Conservation (phyloP, 306 rosid species). For the Glycine latifolia region DNA sequence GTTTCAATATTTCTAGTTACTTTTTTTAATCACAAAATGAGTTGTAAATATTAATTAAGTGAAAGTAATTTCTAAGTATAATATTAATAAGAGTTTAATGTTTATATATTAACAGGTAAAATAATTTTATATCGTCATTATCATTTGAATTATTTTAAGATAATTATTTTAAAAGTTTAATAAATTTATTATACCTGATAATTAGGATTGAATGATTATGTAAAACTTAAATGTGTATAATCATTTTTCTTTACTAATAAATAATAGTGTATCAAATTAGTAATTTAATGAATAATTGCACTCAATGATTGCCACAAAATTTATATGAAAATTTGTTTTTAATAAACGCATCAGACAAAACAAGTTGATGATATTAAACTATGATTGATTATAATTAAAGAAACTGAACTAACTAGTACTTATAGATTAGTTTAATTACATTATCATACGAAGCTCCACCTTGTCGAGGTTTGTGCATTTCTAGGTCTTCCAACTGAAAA, state of each 20-base stretch:
- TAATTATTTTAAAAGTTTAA: too few relatives aligned
- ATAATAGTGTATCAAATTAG: too few relatives aligned
- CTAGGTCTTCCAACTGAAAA: slow-evolving; percentile 16
- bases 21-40: neutral
- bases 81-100: too few relatives aligned
- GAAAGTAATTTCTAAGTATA: too few relatives aligned
- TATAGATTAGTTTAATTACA: neutral
- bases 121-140: too few relatives aligned
- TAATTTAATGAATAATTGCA: neutral
- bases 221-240: too few relatives aligned
- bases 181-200: too few relatives aligned
- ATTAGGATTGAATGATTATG: too few relatives aligned
- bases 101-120: too few relatives aligned
- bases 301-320: neutral
- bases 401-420: neutral
- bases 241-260: too few relatives aligned
- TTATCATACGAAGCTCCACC: neutral
- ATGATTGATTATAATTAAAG: neutral
- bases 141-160: too few relatives aligned
- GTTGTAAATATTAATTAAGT: neutral
- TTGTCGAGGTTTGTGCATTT: slow-evolving; percentile 30
- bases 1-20: neutral
- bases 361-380: slow-evolving; percentile 5
- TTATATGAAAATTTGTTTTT: neutral
- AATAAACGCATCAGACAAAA: neutral